Base-by-base conservation (phyloP, 148 eudicot genomes). In the Mesembryanthemum crystallinum region DNA sequence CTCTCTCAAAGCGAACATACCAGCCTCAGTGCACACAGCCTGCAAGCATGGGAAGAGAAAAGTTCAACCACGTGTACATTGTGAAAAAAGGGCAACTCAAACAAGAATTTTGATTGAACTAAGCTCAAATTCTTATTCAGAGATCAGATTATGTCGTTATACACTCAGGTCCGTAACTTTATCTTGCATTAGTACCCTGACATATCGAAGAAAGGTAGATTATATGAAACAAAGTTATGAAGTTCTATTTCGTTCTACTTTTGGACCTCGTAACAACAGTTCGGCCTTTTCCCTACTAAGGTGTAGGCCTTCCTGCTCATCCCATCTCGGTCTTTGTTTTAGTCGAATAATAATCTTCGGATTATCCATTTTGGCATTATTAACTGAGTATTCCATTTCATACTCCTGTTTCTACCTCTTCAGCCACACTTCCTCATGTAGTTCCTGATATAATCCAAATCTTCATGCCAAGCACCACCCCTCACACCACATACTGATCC, bases 1-100 rank as follows among this genome's bases (percentile, higher is more conserved):
- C 82, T 86, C 88, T 70, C 88, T 78, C 71, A 86, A 74, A 17
- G 88, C 88, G 78, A 86, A 86, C 88, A 86, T 86, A 12, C 88
- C 88, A n/a, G 88, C 88, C 76, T 86, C 88, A 9, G 88, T 86
- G 80, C 83, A 81, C 3, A 80, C 81, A 57, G 77, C 80, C 82
- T 83, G 74, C 66, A 72, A 32, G 15, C 18, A 23, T 25, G 39
- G 4, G 29, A 74, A 18, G 21, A 47, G 45, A 42, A 9, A 13
- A 51, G 14, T 61, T 60, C 45, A 60, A 29, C n/a, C 18, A n/a
- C 55, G 15, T 28, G 51, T 57, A n/a, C n/a, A n/a, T n/a, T n/a
- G n/a, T n/a, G n/a, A n/a, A n/a, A n/a, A n/a, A n/a, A n/a, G n/a
- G n/a, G n/a, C n/a, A n/a, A n/a, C 18, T 10, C 61, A 57, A 21